Conservation (phyloP, 140 eudicot genomes). For the Bidens hawaiensis region DNA sequence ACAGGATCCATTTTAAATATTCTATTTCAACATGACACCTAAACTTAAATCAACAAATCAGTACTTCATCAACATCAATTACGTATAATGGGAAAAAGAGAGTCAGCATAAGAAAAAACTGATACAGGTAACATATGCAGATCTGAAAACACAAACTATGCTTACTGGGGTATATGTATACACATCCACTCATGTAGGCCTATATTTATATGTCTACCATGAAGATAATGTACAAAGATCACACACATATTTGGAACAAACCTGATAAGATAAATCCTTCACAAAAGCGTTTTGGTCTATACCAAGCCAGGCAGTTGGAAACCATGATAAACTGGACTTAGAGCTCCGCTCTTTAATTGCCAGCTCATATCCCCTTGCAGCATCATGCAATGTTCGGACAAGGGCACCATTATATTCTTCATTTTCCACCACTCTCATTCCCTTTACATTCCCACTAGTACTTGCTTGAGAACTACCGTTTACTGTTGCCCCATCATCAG, state of each 20-base stretch:
- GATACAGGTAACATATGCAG: slow-evolving; percentile 3
- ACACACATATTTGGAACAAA: slow-evolving; percentile 32
- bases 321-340: slow-evolving; percentile 72
- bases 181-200: background rate
- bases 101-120: background rate
- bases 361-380: slow-evolving; percentile 84
- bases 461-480: slow-evolving; percentile 69
- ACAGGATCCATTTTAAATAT: background rate
- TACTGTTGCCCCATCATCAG: slow-evolving; percentile 80
- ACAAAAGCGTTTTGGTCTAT: slow-evolving; percentile 75
- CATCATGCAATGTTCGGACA: slow-evolving; percentile 80
- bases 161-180: background rate
- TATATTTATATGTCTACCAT: background rate
- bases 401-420: slow-evolving; percentile 66
- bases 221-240: slow-evolving; percentile 23
- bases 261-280: slow-evolving; percentile 94
- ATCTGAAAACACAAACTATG: slow-evolving; percentile 10
- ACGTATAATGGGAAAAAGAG: background rate
- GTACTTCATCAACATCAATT: background rate
- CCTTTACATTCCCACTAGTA: slow-evolving; percentile 49
- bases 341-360: slow-evolving; percentile 60
- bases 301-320: slow-evolving; percentile 94
- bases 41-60: background rate
- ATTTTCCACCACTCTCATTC: slow-evolving; percentile 51
- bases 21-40: background rate